Evolutionary conservation across 805 yeast genomes (phyloP), one percentile per base, ranked within the genome.

Genomic region (Candida yuanshanica): DNA sequence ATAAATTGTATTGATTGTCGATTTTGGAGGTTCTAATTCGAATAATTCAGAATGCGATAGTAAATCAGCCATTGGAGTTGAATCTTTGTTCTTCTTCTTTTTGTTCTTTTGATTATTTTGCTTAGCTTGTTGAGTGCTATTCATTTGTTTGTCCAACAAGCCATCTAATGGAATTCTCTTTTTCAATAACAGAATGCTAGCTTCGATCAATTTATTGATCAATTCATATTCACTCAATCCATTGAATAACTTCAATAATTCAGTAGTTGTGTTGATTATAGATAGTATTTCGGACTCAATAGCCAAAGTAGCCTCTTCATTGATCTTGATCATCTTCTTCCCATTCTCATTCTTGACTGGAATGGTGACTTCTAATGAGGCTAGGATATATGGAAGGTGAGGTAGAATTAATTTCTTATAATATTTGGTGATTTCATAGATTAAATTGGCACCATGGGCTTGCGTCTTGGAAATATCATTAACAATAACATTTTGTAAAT

Each of bases 11-110:
- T 50, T 45, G 24, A 53, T 49, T 7, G 78, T 72, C 1, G 42
- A 21, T 0, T 45, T 31, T 5, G 80, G 66, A 13, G 77, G 69
- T 9, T 63, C 59, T 8, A 62, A 53, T 22, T 59, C 56, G 51
- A 83, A 83, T 39, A 76, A 65, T 40, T 75, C 78, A 35, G 79
- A 69, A 57, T 83, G 85, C 1, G 89, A 78, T 36, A 82, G 65
- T 23, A 83, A 56, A 62, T 84, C 95, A 8, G 90, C 74, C 46
- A 81, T 61, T 4, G 88, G 78, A 21, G 69, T 67, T 1, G 75
- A 48, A 14, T 60, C 61, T 29, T 62, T 60, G 35, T 56, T 60
- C 47, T 69, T 74, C 51, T 69, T 70, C 52, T 65, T 72, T 38
- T 69, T 61, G 49, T 66, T 65, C 43, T 65, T 66, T 36, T 46